A percentile compares a stretch with the other conserved stretches of the same genome.
Evolutionary conservation across 305 asterid genomes (phyloP).

Genomic region (Fraxinus angustifolia): DNA sequence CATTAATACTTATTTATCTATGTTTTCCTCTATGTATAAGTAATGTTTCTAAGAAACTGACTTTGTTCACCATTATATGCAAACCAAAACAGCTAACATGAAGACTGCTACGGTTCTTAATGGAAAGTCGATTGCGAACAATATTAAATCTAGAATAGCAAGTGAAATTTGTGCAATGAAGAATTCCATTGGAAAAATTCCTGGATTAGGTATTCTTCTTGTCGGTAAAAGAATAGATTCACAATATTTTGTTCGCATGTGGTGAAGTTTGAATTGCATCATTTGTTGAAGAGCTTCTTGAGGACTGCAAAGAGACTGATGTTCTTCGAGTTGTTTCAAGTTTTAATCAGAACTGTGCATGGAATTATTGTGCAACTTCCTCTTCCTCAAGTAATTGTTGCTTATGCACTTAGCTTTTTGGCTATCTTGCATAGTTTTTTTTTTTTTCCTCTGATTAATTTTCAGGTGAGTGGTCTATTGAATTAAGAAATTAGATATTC

Average conservation of each 20-base stretch:
- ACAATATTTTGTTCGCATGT: slow-evolving; percentile 20
- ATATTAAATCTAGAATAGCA: slow-evolving; percentile 21
- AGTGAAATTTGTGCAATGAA: slow-evolving; percentile 22
- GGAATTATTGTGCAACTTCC: slow-evolving; percentile 33
- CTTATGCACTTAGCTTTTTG: neutral
- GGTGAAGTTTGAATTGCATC: slow-evolving; percentile 21
- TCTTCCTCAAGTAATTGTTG: slow-evolving; percentile 25
- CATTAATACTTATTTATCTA: too few relatives aligned
- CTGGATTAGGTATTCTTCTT: slow-evolving; percentile 25
- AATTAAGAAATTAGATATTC: neutral
- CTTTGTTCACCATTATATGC: too few relatives aligned
- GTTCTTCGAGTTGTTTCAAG: slow-evolving; percentile 21
- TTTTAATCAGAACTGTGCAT: slow-evolving; percentile 17
- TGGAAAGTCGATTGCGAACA: slow-evolving; percentile 10
- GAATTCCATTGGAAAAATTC: slow-evolving; percentile 16
- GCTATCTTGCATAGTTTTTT: neutral
- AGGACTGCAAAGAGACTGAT: slow-evolving; percentile 23
- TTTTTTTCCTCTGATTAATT: neutral
- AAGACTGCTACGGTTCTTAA: too few relatives aligned
- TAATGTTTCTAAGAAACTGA: too few relatives aligned
- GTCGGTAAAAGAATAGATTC: slow-evolving; percentile 30
- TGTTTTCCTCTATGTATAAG: too few relatives aligned
- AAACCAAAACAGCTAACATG: too few relatives aligned
- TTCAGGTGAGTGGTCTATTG: neutral
- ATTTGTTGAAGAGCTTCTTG: slow-evolving; percentile 22